Conservation (phyloP, 2,329 filamentous ascomycete species). For the Nannizziopsis barbatae region DNA sequence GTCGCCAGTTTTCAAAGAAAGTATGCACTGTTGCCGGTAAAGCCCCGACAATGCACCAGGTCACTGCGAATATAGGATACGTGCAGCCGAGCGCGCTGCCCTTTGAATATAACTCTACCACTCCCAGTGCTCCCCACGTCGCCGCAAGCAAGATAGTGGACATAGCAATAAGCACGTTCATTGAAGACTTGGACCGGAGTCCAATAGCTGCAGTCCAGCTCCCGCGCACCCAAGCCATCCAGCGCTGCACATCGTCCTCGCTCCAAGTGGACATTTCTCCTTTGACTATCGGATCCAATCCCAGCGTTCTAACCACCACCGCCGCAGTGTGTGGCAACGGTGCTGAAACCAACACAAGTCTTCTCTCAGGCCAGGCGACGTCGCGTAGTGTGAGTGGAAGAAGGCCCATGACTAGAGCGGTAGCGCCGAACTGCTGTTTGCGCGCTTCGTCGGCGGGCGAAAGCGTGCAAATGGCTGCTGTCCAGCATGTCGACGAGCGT, state of each 20-base stretch:
- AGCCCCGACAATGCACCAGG: conserved; percentile 21
- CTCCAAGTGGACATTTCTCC: conserved; percentile 8
- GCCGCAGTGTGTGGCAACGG: conserved; percentile 16
- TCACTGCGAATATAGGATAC: conserved; percentile 20
- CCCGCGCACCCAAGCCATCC: conserved; percentile 9
- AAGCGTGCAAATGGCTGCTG: conserved; percentile 22
- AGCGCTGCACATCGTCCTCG: conserved; percentile 10
- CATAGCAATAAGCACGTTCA: conserved; percentile 2
- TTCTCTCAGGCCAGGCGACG: conserved; percentile 25
- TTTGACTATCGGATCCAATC: conserved; percentile 16
- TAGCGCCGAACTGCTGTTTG: conserved; percentile 26
- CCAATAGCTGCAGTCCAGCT: conserved; percentile 3
- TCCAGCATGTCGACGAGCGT: conserved; percentile 21
- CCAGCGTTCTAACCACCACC: conserved; percentile 20
- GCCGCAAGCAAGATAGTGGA: conserved; percentile 8
- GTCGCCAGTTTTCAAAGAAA: conserved; percentile 11
- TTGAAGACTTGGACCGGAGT: not conserved
- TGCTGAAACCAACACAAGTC: conserved; percentile 19
- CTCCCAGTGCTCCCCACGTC: conserved; percentile 17
- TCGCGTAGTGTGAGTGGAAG: conserved; percentile 26
- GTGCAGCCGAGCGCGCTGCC: conserved; percentile 24
- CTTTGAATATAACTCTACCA: conserved; percentile 26
- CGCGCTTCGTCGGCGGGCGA: conserved; percentile 20
- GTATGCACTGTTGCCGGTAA: conserved; percentile 21
- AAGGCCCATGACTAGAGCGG: conserved; percentile 26